phyloP scores from a whole-genome alignment of 2,329 filamentous ascomycete species.

The Emmonsiellopsis sp. region DNA sequence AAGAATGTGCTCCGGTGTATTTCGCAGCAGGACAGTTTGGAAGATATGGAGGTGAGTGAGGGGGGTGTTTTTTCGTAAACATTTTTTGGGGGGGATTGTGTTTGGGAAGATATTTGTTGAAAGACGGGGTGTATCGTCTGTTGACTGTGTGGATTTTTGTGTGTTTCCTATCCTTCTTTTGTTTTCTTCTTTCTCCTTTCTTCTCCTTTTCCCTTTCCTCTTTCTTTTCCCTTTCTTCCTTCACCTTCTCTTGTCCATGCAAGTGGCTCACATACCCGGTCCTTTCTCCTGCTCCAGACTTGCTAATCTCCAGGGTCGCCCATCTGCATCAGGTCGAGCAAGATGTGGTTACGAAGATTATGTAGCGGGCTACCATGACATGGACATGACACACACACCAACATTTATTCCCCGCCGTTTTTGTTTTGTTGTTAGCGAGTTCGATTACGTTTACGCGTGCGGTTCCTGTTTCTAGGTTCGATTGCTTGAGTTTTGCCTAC shows the following conservation, averaged over 20 bases:
- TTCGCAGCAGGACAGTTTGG: conserved; percentile 90
- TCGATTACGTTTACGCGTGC: too few species aligned
- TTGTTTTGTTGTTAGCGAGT: not conserved
- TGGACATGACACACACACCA: not conserved
- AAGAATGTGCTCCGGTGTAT: conserved; percentile 97
- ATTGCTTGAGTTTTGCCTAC: too few species aligned
- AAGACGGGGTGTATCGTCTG: too few species aligned
- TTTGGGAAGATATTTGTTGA: too few species aligned
- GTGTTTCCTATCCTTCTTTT: not conserved
- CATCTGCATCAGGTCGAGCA: conserved; percentile 62
- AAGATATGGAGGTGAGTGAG: conserved; percentile 94
- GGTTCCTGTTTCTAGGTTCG: too few species aligned
- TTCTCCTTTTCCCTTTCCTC: not conserved
- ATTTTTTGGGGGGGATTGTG: too few species aligned
- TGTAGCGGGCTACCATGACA: conserved; percentile 44
- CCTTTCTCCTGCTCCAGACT: not conserved
- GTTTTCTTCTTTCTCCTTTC: not conserved
- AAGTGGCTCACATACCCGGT: too few species aligned
- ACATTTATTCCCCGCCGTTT: not conserved
- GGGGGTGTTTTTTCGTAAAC: not conserved
- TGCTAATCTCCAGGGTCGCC: conserved; percentile 8
- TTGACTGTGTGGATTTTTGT: not conserved
- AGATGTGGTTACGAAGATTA: conserved; percentile 76
- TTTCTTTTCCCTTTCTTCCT: not conserved
- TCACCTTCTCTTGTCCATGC: too few species aligned